phyloP scores from a whole-genome alignment of 495 filamentous ascomycete genomes.

The Xylaria bambusicola region DNA sequence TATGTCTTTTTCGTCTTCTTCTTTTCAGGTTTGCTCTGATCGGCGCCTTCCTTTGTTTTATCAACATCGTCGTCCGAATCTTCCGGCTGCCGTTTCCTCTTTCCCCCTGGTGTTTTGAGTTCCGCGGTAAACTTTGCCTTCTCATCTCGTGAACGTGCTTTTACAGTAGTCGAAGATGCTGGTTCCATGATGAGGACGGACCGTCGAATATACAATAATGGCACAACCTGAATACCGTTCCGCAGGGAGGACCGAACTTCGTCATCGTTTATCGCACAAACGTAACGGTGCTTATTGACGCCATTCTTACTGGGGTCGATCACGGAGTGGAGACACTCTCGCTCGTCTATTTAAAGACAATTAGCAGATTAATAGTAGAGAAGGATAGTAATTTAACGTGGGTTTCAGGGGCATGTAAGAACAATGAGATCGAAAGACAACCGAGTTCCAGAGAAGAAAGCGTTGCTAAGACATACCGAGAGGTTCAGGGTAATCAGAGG shows the following conservation, averaged over 20 bases:
- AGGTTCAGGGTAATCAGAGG: conserved; percentile 66
- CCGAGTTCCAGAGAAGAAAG: not conserved
- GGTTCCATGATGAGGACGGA: conserved; percentile 84
- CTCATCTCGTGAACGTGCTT: conserved; percentile 68
- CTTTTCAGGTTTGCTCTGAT: conserved; percentile 42
- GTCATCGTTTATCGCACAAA: conserved; percentile 75
- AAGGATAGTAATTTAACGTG: not conserved
- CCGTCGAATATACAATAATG: conserved; percentile 75
- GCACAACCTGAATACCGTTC: conserved; percentile 66
- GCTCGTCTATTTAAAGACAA: conserved; percentile 44
- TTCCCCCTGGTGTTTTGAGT: conserved; percentile 54
- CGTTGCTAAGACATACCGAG: conserved; percentile 39
- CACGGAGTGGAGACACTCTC: conserved; percentile 76
- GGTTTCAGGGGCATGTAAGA: not conserved
- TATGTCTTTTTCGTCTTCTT: conserved; percentile 58
- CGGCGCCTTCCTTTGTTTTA: conserved; percentile 27
- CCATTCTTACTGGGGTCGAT: conserved; percentile 70
- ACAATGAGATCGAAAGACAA: not conserved
- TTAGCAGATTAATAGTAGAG: not conserved
- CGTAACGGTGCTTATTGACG: conserved; percentile 88
- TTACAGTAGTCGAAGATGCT: conserved; percentile 65
- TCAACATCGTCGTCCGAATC: conserved; percentile 42
- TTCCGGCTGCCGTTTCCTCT: conserved; percentile 55
- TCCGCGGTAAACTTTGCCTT: conserved; percentile 73
- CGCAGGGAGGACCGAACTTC: conserved; percentile 58